Percentiles rank a stretch among this genome's conserved stretches.
Evolutionary conservation across 768 basidiomycete species (phyloP).

Genomic region (Cyclocybe cylindracea): DNA sequence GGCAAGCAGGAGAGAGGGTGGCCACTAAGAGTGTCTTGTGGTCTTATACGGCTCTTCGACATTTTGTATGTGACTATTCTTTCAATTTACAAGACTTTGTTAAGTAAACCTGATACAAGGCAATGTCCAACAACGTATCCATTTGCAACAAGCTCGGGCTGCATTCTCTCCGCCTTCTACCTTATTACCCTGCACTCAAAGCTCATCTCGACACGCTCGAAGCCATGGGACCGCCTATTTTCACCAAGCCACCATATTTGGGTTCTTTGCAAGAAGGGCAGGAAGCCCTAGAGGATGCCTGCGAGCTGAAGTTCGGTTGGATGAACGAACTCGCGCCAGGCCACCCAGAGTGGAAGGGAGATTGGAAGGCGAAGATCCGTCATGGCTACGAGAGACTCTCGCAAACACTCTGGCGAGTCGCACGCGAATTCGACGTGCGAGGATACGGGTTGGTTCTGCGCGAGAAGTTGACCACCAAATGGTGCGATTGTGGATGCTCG

Average conservation of each 20-base stretch:
- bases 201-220: slow-evolving; percentile 64
- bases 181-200: slow-evolving; percentile 59
- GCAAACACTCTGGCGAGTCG: slow-evolving; percentile 69
- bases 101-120: slow-evolving; percentile 38
- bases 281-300: slow-evolving; percentile 65
- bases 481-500: slow-evolving; percentile 83
- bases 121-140: slow-evolving; percentile 67
- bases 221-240: slow-evolving; percentile 52
- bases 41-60: slow-evolving; percentile 76
- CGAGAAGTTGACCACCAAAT: slow-evolving; percentile 73
- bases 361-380: slow-evolving; percentile 62
- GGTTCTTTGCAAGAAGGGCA: slow-evolving; percentile 59
- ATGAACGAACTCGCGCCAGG: slow-evolving; percentile 33
- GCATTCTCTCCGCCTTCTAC: slow-evolving; percentile 66
- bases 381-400: slow-evolving; percentile 65
- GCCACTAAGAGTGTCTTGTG: slow-evolving; percentile 80
- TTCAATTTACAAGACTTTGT: slow-evolving; percentile 3
- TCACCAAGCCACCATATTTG: slow-evolving; percentile 68
- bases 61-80: slow-evolving; percentile 57
- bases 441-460: slow-evolving; percentile 70
- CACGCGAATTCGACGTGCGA: slow-evolving; percentile 69
- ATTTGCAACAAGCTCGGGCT: slow-evolving; percentile 67
- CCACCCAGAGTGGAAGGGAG: slow-evolving; percentile 48
- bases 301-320: slow-evolving; percentile 52
- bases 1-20: slow-evolving; percentile 75